These are phyloP conservation scores for Chamaenerion angustifolium DNA, from an alignment of 345 rosid genomes.

Conservation along the genomic window DNA sequence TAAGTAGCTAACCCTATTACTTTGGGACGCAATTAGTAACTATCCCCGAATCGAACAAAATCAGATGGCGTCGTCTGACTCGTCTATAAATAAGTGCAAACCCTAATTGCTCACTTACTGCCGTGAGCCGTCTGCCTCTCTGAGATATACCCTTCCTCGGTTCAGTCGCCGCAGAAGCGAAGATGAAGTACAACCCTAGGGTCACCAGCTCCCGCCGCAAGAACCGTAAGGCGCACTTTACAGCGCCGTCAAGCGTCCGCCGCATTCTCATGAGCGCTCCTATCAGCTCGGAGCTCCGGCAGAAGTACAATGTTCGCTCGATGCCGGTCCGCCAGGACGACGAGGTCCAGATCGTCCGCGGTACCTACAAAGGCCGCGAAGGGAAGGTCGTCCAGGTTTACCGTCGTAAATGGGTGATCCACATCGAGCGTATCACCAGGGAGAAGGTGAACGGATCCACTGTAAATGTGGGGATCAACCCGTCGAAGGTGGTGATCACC, in stretches of 20 bases:
- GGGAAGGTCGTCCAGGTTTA: slow-evolving; percentile 17
- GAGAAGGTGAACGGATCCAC: slow-evolving; percentile 15
- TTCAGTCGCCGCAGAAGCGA: neutral
- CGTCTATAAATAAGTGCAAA: neutral
- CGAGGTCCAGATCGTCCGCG: slow-evolving; percentile 16
- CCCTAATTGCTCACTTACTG: neutral
- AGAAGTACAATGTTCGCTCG: slow-evolving; percentile 7
- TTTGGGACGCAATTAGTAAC: no score
- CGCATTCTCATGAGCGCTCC: slow-evolving; percentile 16
- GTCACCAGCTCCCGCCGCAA: slow-evolving; percentile 17
- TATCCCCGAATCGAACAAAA: no score
- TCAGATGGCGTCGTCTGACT: neutral
- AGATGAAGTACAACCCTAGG: slow-evolving; percentile 15
- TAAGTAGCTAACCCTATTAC: no score
- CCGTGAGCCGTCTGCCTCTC: no score
- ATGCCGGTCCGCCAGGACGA: slow-evolving; percentile 20
- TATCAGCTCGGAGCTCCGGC: slow-evolving; percentile 11
- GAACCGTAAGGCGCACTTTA: slow-evolving; percentile 16
- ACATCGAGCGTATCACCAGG: slow-evolving; percentile 16
- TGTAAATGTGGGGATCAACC: slow-evolving; percentile 11
- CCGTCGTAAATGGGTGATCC: slow-evolving; percentile 14
- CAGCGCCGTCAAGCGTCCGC: slow-evolving; percentile 16
- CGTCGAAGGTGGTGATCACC: slow-evolving; percentile 12
- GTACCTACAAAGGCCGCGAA: slow-evolving; percentile 15
- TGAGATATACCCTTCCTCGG: neutral